These are phyloP conservation scores for Neurospora cerealis DNA, from an alignment of 495 filamentous ascomycete species.

Conservation along the genomic window DNA sequence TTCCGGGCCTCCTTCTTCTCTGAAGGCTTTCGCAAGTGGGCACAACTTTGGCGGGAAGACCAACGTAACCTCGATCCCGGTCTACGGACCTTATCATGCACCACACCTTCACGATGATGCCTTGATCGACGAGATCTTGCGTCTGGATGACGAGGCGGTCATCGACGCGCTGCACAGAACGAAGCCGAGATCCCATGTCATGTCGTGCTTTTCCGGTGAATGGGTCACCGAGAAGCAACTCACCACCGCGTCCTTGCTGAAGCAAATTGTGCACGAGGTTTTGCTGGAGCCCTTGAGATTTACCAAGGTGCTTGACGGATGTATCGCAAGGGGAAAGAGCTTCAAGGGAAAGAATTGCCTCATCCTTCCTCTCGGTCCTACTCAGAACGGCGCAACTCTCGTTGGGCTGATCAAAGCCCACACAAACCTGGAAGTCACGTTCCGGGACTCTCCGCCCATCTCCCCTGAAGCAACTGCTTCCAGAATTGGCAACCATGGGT, in stretches of 20 bases:
- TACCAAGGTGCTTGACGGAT: constrained; percentile 47
- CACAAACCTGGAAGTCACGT: constrained; percentile 30
- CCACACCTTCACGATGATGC: constrained; percentile 53
- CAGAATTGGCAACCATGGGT: constrained; percentile 34
- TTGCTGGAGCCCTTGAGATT: constrained; percentile 49
- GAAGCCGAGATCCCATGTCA: constrained; percentile 42
- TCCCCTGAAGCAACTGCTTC: constrained; percentile 21
- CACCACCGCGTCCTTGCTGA: constrained; percentile 41
- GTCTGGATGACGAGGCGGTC: constrained; percentile 27
- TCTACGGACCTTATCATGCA: constrained; percentile 78
- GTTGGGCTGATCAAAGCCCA: constrained; percentile 28
- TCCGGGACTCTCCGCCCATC: constrained; percentile 25
- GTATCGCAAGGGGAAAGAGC: constrained; percentile 29
- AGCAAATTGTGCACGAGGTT: constrained; percentile 46
- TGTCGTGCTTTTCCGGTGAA: constrained; percentile 47
- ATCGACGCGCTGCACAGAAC: constrained; percentile 33
- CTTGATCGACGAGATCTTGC: constrained; percentile 53
- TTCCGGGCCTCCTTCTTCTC: constrained; percentile 63
- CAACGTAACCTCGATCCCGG: constrained; percentile 44
- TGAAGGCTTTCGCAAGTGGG: constrained; percentile 48
- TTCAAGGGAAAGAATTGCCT: constrained; percentile 33
- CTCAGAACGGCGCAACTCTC: constrained; percentile 34
- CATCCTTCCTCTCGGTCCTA: constrained; percentile 46
- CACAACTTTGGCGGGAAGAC: constrained; percentile 45
- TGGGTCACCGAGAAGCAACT: constrained; percentile 25